Conservation (phyloP, 1,284 basidiomycete species). For the Exobasidium cylindrosporum region DNA sequence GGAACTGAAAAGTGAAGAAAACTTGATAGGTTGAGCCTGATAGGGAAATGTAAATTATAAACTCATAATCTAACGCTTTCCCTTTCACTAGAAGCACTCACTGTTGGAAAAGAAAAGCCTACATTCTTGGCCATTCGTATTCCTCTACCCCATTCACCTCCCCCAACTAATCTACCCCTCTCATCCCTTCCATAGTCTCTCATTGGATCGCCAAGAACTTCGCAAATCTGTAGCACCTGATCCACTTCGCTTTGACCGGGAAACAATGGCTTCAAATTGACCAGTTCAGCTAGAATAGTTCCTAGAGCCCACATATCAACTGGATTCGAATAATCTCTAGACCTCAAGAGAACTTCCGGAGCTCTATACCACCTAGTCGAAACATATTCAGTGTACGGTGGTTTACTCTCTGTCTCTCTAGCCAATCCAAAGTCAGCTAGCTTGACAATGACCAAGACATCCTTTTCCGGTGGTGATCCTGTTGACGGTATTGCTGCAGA, state of each 20-base stretch:
- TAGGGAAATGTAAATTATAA: background rate
- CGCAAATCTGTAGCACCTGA: conserved; percentile 84
- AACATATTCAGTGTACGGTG: conserved; percentile 98
- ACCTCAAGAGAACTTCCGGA: conserved; percentile 88
- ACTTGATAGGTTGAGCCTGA: conserved; percentile 72
- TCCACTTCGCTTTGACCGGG: conserved; percentile 95
- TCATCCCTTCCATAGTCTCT: conserved; percentile 76
- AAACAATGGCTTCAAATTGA: conserved; percentile 92
- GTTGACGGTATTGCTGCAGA: conserved; percentile 32
- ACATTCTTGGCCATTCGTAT: conserved; percentile 79
- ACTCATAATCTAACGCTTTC: too few species aligned
- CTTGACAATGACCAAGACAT: conserved; percentile 95
- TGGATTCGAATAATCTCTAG: conserved; percentile 87
- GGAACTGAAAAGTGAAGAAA: conserved; percentile 74
- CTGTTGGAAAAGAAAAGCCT: conserved; percentile 88
- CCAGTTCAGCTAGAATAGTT: conserved; percentile 93
- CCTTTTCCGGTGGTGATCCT: conserved; percentile 65
- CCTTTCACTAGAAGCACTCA: conserved; percentile 58
- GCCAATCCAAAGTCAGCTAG: conserved; percentile 98
- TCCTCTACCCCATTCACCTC: conserved; percentile 81
- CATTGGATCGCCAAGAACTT: conserved; percentile 86
- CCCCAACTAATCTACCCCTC: conserved; percentile 71
- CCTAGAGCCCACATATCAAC: conserved; percentile 99
- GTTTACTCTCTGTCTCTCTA: conserved; percentile 78
- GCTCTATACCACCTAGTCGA: conserved; percentile 99